Conservation (phyloP, 495 filamentous ascomycete species). For the Margaritispora aquatica region DNA sequence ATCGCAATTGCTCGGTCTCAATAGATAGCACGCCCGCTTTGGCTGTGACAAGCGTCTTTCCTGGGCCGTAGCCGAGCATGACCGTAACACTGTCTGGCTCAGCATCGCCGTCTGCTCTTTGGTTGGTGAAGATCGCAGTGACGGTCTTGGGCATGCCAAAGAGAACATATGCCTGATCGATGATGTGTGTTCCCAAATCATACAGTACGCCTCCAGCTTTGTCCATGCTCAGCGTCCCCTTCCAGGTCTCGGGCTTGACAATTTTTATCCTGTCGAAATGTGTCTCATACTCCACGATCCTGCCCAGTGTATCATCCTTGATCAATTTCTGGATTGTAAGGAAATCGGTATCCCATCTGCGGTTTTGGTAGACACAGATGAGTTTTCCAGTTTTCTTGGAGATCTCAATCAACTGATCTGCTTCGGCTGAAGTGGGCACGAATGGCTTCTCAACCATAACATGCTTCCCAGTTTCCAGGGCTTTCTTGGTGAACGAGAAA, state of each 20-base stretch:
- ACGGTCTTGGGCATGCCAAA: slow-evolving; percentile 70
- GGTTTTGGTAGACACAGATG: slow-evolving; percentile 85
- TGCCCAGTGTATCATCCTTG: slow-evolving; percentile 47
- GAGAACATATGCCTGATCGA: slow-evolving; percentile 74
- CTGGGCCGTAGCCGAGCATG: slow-evolving; percentile 58
- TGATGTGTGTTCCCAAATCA: slow-evolving; percentile 77
- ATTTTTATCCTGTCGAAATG: slow-evolving; percentile 80
- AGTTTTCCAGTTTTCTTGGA: slow-evolving; percentile 54
- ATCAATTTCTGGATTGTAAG: slow-evolving; percentile 63
- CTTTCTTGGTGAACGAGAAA: slow-evolving; percentile 55
- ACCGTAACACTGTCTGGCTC: slow-evolving; percentile 67
- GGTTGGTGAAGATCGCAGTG: slow-evolving; percentile 60
- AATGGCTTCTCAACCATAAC: slow-evolving; percentile 91
- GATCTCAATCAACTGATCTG: slow-evolving; percentile 59
- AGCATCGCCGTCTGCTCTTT: slow-evolving; percentile 51
- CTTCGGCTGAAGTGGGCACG: slow-evolving; percentile 65
- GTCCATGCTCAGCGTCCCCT: slow-evolving; percentile 48
- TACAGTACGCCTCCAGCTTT: slow-evolving; percentile 70
- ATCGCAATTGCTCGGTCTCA: slow-evolving; percentile 66
- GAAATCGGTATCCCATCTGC: slow-evolving; percentile 82
- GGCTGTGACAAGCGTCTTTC: slow-evolving; percentile 50
- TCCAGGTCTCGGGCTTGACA: slow-evolving; percentile 56
- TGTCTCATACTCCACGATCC: slow-evolving; percentile 72
- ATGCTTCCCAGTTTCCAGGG: slow-evolving; percentile 72
- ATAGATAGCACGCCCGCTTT: slow-evolving; percentile 66